Base-by-base conservation (phyloP, 257 asterid genomes). In the Plectranthus barbatus region DNA sequence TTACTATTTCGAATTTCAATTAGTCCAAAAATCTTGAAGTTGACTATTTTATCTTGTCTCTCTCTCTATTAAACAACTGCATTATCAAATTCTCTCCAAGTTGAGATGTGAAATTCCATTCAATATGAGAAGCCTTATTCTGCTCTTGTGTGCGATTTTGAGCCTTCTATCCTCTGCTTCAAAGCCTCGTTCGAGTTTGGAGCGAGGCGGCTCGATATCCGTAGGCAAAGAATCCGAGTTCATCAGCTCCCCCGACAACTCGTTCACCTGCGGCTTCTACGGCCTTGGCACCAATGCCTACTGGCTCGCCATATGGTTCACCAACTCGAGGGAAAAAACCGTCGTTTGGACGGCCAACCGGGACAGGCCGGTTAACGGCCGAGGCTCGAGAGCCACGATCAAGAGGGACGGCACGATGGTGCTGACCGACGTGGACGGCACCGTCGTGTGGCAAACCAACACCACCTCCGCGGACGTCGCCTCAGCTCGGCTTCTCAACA, bases 221-320 rank as follows among this genome's bases (percentile, higher is more conserved):
- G 89, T 78, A n/a, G 76, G 59, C 31, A 74, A 60, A 40, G 71
- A 73, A 15, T 56, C 78, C 4, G 62, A 69, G 5, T 81, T 75
- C 52, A 71, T 88, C 62, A 74, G 67, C 23, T 85, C 92, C 6
- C 80, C 76, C 0, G 84, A 83, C 36, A 58, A 52, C 9, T 41
- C 90, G 23, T 88, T 88, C 75, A 83, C 83, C 5, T 80, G 83
- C 18, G 96, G 96, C 1, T 87, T 87, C 73, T 58, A 76, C 3
- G 24, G 70, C 24, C 42, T 71, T 2, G 92, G 81, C 3, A 64
- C 67, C 52, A 88, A 88, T 69, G 96, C 92, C 49, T 75, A 72
- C 62, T 84, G 80, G 81, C 64, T 88, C 40, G 91, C 81, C 0
- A 77, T 85, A 31, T 88, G 96, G 96, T 85, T 62, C 86, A 78